Base-by-base conservation (phyloP, 2,329 filamentous ascomycete genomes). In the Ilyonectria destructans region DNA sequence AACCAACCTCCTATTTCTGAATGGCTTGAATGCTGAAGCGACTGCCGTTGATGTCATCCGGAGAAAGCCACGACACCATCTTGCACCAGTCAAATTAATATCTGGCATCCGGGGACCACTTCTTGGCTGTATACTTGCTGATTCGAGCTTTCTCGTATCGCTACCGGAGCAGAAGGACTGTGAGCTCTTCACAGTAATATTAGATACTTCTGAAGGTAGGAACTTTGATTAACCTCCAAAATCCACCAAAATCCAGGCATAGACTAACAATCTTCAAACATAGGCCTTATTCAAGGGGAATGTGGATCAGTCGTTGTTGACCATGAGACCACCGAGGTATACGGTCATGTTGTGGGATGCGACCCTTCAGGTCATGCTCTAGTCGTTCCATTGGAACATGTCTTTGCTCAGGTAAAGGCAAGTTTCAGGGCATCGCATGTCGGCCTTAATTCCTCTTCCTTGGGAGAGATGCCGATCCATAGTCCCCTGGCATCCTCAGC, bases 241-340 rank as follows among this genome's bases (percentile, higher is more conserved):
- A 23, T 43, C 7, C 31, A 8, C 9, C 6, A 8, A 17, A 3
- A 23, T 43, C 7, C 31, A 8, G 8, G 37, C 15, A n/a, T 4
- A 19, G 23, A 17, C 23, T 33, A 26, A 61, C 46, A 29, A 13
- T 13, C 15, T 45, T 15, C 17, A 45, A 45, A 12, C 10, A 3
- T 10, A 61, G 48, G 48, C 23, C 26, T 61, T 7, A n/a, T 62
- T 35, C 17, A 2, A 19, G 58, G 58, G 15, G 58, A 65, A 37
- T 65, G 62, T n/a, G 55, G 62, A 17, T 65, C 62, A 1, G 29
- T 55, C 9, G 48, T 65, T 19, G 26, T 65, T 29, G 62, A 65
- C n/a, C 23, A 55, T 1, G 62, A 65, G 21, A 65, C 48, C 3
- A 54, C 31, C 9, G 55, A 65, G 35, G 43, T 55, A 7, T 65